phyloP scores from a whole-genome alignment of 257 asterid species.

The Plantago major region DNA sequence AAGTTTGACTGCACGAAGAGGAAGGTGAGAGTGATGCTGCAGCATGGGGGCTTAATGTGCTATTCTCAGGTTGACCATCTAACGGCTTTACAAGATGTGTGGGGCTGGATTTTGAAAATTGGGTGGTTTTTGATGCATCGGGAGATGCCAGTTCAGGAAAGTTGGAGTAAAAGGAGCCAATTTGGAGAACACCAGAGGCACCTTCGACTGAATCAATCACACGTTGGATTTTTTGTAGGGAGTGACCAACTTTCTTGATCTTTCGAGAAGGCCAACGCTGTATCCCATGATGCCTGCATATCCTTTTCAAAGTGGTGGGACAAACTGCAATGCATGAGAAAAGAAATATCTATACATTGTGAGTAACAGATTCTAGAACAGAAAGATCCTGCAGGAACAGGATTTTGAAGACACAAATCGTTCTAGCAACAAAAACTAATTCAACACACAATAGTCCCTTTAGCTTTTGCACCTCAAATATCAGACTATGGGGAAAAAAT shows the following conservation, averaged over 20 bases:
- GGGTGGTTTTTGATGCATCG: conserved; percentile 41
- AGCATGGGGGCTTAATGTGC: conserved; percentile 25
- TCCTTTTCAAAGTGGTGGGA: conserved; percentile 95
- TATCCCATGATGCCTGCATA: conserved; percentile 90
- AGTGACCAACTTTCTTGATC: conserved; percentile 91
- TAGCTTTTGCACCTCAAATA: too few relatives aligned
- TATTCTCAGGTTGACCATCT: conserved; percentile 29
- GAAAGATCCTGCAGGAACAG: neutral
- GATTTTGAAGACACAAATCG: neutral
- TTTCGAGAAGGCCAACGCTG: conserved; percentile 97
- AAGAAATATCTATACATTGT: neutral
- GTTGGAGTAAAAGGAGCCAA: conserved; percentile 71
- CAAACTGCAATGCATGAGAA: conserved; percentile 55
- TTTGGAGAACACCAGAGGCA: conserved; percentile 63
- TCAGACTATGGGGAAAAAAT: too few relatives aligned
- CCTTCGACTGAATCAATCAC: conserved; percentile 95
- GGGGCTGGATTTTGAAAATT: conserved; percentile 33
- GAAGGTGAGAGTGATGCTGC: conserved; percentile 54
- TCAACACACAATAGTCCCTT: neutral
- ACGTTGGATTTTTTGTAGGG: conserved; percentile 77
- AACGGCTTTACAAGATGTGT: conserved; percentile 23
- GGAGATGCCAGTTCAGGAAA: conserved; percentile 70
- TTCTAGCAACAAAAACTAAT: neutral
- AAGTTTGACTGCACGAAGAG: conserved; percentile 65
- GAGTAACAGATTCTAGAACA: neutral